Evolutionary conservation across 2,329 filamentous ascomycete species (phyloP).

Genomic region (Hypomyces rosellus): DNA sequence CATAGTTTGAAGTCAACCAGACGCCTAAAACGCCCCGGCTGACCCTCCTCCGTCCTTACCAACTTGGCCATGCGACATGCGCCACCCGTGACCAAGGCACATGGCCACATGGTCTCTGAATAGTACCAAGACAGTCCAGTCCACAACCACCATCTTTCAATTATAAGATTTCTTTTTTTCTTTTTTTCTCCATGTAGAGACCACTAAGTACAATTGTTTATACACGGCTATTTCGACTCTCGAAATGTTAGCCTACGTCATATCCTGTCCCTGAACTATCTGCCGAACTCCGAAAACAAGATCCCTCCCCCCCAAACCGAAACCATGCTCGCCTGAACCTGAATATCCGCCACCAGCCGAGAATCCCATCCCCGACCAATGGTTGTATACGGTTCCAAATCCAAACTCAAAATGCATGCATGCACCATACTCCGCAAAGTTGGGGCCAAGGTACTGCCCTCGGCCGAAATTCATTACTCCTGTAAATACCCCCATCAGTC

Average conservation of each 20-base stretch:
- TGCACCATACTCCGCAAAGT: background rate
- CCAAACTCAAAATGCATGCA: background rate
- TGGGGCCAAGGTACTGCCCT: background rate
- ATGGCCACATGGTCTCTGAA: slow-evolving; percentile 9
- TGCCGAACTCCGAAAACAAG: background rate
- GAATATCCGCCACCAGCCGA: background rate
- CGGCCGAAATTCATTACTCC: too few relatives aligned
- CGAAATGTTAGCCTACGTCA: background rate
- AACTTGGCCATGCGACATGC: slow-evolving; percentile 9
- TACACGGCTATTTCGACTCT: background rate
- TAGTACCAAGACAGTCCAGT: background rate
- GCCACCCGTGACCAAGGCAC: slow-evolving; percentile 15
- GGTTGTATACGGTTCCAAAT: background rate
- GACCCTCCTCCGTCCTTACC: slow-evolving; percentile 1
- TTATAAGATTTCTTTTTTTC: background rate
- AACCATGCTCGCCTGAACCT: too few relatives aligned
- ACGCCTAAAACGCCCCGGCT: background rate
- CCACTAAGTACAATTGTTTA: too few relatives aligned
- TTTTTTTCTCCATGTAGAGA: too few relatives aligned
- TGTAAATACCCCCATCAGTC: background rate
- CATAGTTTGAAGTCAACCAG: too few relatives aligned
- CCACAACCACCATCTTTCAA: background rate
- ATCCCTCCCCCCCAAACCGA: slow-evolving; percentile 4
- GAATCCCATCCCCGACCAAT: slow-evolving; percentile 4
- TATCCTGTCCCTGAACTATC: background rate